These are phyloP conservation scores for Chlorella sp. DNA, from an alignment of 139 green algal genomes.

Conservation along the genomic window DNA sequence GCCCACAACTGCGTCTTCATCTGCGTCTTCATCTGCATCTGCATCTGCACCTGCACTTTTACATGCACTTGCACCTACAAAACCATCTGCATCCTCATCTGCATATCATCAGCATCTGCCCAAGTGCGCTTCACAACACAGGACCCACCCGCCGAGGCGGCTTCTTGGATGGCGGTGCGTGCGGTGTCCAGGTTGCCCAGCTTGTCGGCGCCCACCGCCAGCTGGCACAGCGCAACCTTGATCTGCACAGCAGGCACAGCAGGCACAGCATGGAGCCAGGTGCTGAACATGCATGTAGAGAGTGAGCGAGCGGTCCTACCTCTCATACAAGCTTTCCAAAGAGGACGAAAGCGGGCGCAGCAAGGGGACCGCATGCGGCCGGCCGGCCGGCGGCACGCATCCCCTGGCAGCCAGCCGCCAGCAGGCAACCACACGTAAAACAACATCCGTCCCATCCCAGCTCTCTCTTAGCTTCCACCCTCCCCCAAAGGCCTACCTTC, in stretches of 20 bases:
- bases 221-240: conserved; percentile 95
- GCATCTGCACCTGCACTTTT: too few relatives aligned
- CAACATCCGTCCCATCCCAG: too few relatives aligned
- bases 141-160: conserved; percentile 58
- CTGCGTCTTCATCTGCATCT: too few relatives aligned
- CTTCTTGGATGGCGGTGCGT: conserved; percentile 69
- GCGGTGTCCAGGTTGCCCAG: conserved; percentile 83
- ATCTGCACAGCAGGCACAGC: conserved; percentile 60
- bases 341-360: too few relatives aligned
- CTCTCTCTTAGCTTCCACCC: not conserved
- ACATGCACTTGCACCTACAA: too few relatives aligned
- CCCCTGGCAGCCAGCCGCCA: too few relatives aligned
- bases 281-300: not conserved
- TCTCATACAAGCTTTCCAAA: not conserved
- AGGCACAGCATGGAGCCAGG: not conserved
- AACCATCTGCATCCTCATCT: too few relatives aligned
- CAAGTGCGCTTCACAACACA: too few relatives aligned
- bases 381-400: not conserved
- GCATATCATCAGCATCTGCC: too few relatives aligned
- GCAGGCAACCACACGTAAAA: too few relatives aligned
- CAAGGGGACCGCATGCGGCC: not conserved
- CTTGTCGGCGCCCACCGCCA: conserved; percentile 85
- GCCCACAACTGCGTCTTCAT: too few relatives aligned
- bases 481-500: conserved; percentile 9
- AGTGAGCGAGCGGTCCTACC: not conserved